Conservation (phyloP, 345 rosid genomes). For the Geranium rotundifolium region DNA sequence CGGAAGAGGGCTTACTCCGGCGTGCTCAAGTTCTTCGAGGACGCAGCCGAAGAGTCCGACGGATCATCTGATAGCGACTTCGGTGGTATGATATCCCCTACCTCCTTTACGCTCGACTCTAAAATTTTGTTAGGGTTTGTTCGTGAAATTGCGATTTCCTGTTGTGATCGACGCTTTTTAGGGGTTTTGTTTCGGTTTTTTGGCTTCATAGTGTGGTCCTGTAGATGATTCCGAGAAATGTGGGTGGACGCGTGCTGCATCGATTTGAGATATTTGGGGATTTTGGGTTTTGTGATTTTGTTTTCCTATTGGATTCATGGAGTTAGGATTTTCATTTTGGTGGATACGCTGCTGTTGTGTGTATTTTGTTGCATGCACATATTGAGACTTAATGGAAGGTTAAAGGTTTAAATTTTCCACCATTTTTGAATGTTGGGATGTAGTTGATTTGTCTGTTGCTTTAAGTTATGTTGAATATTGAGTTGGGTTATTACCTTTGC, state of each 20-base stretch:
- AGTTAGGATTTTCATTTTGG: neutral
- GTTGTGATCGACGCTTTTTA: neutral
- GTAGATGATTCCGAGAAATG: neutral
- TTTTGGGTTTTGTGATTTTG: neutral
- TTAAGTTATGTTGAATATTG: too few species aligned
- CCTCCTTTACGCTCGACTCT: neutral
- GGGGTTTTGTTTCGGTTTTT: neutral
- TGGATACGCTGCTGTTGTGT: neutral
- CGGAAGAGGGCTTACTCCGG: conserved; percentile 32
- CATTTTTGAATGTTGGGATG: neutral
- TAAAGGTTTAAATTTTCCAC: neutral
- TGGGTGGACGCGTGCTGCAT: neutral
- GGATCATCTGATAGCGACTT: conserved; percentile 9
- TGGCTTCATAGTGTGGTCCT: neutral
- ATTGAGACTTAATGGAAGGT: neutral
- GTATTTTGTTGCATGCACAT: neutral
- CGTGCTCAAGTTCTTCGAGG: conserved; percentile 62
- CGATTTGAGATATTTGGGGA: neutral
- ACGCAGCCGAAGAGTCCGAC: conserved; percentile 35
- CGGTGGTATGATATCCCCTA: neutral
- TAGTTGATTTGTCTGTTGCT: neutral
- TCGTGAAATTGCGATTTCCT: too few species aligned
- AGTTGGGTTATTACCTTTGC: neutral
- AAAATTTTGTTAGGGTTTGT: neutral
- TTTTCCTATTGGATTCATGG: neutral